Percentiles rank a stretch among this genome's conserved stretches.
Conservation (phyloP, 2,329 filamentous ascomycete species). For the Diaporthe longicolla region DNA sequence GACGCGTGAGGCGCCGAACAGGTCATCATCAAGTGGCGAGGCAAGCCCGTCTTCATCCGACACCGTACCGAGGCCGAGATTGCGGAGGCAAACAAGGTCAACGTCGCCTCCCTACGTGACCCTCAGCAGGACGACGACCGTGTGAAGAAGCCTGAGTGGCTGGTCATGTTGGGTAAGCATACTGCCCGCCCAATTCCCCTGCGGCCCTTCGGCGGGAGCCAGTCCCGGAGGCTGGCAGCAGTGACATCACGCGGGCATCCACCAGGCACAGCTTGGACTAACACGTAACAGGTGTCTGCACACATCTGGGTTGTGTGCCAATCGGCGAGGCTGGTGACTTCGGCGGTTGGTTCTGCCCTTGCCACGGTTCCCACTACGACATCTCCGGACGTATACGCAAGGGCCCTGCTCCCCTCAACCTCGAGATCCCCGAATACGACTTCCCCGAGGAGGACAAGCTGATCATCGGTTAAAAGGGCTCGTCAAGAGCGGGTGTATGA, state of each 20-base stretch:
- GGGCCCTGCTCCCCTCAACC: slow-evolving; percentile 96
- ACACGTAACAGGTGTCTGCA: slow-evolving; percentile 84
- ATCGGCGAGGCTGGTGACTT: slow-evolving; percentile 99
- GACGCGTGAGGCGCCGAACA: slow-evolving; percentile 52
- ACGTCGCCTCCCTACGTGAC: slow-evolving; percentile 87
- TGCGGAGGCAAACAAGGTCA: slow-evolving; percentile 90
- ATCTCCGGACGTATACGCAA: slow-evolving; percentile 98
- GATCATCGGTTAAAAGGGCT: slow-evolving; percentile 84
- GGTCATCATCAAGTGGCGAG: slow-evolving; percentile 99
- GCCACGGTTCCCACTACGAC: slow-evolving; percentile 99
- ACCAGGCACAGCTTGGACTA: neutral
- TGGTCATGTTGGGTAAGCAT: slow-evolving; percentile 92
- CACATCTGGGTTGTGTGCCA: slow-evolving; percentile 98
- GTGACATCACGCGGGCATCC: slow-evolving; percentile 8
- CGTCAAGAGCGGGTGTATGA: slow-evolving; percentile 38
- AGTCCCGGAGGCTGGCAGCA: neutral
- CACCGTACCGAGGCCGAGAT: slow-evolving; percentile 96
- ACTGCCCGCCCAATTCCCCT: neutral
- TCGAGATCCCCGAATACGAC: slow-evolving; percentile 93
- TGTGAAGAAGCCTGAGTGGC: slow-evolving; percentile 98
- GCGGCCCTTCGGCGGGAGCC: neutral
- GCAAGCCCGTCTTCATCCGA: slow-evolving; percentile 99
- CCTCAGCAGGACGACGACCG: slow-evolving; percentile 92
- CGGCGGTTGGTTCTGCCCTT: slow-evolving; percentile 99
- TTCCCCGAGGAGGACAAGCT: slow-evolving; percentile 92